A percentile compares a stretch with the other conserved stretches of the same genome.
phyloP scores from a whole-genome alignment of 768 basidiomycete genomes.

The Mycena vitilis region DNA sequence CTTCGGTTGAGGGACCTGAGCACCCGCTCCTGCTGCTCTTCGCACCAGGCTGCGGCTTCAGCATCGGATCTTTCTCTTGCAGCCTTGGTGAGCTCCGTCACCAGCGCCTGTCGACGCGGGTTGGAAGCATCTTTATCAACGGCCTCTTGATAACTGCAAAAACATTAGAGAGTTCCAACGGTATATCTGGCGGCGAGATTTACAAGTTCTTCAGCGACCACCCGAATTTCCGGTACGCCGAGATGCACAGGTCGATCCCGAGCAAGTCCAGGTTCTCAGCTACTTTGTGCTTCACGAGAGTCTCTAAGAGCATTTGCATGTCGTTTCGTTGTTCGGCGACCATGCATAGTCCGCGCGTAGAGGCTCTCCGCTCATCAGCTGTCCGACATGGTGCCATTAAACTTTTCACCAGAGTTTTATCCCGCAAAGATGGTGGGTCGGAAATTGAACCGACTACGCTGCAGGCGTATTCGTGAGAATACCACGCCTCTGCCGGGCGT shows the following conservation, averaged over 20 bases:
- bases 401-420: constrained; percentile 3
- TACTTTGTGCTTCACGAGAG: neutral
- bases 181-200: neutral
- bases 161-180: neutral
- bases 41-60: constrained; percentile 3
- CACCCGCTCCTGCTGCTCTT: neutral
- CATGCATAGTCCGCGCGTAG: constrained; percentile 1
- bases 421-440: neutral
- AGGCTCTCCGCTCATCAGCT: neutral
- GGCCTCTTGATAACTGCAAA: neutral
- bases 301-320: neutral
- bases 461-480: constrained; percentile 2
- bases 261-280: constrained; percentile 1
- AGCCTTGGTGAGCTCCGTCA: neutral
- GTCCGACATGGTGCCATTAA: neutral
- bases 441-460: neutral
- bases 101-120: neutral
- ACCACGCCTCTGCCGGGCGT: neutral
- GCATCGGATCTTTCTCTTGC: neutral
- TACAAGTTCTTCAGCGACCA: constrained; percentile 8
- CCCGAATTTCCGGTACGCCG: constrained; percentile 3
- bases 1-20: constrained; percentile 4
- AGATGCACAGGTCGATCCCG: constrained; percentile 4
- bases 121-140: constrained; percentile 1
- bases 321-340: constrained; percentile 3